Evolutionary conservation across 1,284 basidiomycete species (phyloP).

Genomic region (Naganishia cerealis): DNA sequence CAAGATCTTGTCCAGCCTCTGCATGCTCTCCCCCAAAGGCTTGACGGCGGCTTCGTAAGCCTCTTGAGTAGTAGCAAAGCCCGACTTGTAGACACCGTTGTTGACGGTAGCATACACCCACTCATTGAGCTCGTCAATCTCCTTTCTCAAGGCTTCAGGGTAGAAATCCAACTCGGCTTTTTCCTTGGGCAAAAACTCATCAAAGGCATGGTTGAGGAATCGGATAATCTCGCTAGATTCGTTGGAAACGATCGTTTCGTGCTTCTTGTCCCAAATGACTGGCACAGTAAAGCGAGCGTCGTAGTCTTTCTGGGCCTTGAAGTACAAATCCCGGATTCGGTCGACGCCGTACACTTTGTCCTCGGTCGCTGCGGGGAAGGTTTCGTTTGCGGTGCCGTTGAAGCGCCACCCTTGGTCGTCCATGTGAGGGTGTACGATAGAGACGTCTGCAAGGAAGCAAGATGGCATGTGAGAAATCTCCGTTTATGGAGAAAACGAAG

Average conservation of each 20-base stretch:
- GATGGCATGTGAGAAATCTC: not conserved
- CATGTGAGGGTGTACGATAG: conserved; percentile 82
- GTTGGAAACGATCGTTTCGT: conserved; percentile 87
- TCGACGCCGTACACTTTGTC: conserved; percentile 70
- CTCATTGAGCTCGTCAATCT: conserved; percentile 83
- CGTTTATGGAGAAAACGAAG: conserved; percentile 13
- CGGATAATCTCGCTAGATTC: conserved; percentile 92
- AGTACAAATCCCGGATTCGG: conserved; percentile 83
- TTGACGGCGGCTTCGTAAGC: conserved; percentile 78
- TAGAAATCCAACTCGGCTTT: conserved; percentile 71
- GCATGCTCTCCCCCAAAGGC: conserved; percentile 72
- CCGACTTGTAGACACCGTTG: conserved; percentile 73
- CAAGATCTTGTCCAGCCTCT: conserved; percentile 76
- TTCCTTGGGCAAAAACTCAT: conserved; percentile 63
- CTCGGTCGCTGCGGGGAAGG: conserved; percentile 68
- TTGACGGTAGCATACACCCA: conserved; percentile 71
- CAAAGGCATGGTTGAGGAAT: conserved; percentile 77
- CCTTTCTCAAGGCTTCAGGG: conserved; percentile 66
- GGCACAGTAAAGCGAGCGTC: conserved; percentile 76
- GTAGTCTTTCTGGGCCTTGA: conserved; percentile 71
- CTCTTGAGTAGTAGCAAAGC: conserved; percentile 78
- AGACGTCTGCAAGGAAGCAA: conserved; percentile 61
- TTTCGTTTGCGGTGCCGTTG: conserved; percentile 56
- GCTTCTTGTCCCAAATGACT: conserved; percentile 92
- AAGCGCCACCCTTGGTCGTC: conserved; percentile 86